phyloP scores from a whole-genome alignment of 2,329 filamentous ascomycete genomes.

The Lasiodiplodia hormozganensis region DNA sequence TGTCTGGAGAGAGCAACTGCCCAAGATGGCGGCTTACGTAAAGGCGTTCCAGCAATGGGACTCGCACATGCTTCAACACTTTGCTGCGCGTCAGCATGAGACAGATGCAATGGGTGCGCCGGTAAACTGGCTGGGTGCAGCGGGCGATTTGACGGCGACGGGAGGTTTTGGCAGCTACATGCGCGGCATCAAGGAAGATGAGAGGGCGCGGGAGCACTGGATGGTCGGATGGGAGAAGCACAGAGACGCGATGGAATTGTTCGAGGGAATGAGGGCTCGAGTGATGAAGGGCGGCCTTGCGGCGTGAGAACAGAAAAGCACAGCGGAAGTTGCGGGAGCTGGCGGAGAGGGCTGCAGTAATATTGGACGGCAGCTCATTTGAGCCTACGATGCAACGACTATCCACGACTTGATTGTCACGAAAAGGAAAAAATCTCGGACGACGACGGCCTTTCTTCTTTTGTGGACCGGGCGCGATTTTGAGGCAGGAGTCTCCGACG shows the following conservation, averaged over 20 bases:
- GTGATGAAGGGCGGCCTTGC: slow-evolving; percentile 37
- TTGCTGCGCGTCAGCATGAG: slow-evolving; percentile 59
- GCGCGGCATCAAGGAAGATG: slow-evolving; percentile 68
- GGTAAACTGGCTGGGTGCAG: slow-evolving; percentile 57
- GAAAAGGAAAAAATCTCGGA: neutral
- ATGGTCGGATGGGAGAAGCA: slow-evolving; percentile 66
- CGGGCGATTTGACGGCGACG: slow-evolving; percentile 55
- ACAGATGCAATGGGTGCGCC: slow-evolving; percentile 49
- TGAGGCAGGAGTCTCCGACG: slow-evolving; percentile 7
- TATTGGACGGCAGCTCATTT: slow-evolving; percentile 14
- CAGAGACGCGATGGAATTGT: slow-evolving; percentile 64
- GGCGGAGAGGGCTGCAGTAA: neutral
- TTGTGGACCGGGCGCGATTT: slow-evolving; percentile 15
- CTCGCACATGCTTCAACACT: slow-evolving; percentile 61
- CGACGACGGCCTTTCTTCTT: neutral
- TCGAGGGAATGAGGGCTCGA: slow-evolving; percentile 57
- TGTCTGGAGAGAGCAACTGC: slow-evolving; percentile 60
- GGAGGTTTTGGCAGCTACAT: slow-evolving; percentile 66
- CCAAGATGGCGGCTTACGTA: slow-evolving; percentile 62
- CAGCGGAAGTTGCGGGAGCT: neutral
- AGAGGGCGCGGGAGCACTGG: slow-evolving; percentile 68
- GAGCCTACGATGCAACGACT: slow-evolving; percentile 21
- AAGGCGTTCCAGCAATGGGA: slow-evolving; percentile 64
- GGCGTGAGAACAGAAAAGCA: neutral
- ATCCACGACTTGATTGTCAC: slow-evolving; percentile 8